Evolutionary conservation across 1,284 basidiomycete genomes (phyloP).

Genomic region (Exobasidium rhododendri): DNA sequence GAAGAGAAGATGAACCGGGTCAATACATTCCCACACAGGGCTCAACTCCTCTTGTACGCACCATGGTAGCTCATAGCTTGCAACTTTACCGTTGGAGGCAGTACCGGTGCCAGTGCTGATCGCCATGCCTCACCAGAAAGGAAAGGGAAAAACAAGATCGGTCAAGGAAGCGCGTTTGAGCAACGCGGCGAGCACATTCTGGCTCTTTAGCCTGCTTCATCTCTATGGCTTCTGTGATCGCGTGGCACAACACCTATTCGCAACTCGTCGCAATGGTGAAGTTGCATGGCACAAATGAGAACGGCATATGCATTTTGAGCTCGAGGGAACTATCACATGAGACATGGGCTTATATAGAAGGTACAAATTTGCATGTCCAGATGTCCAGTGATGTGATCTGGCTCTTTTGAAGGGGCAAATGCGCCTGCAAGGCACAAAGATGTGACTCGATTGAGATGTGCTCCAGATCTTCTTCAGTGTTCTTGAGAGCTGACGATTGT

Average conservation of each 20-base stretch:
- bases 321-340: no score
- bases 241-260: no score
- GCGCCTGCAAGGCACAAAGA: not conserved
- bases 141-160: no score
- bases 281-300: no score
- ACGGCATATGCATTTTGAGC: no score
- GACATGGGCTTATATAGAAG: no score
- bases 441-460: not conserved
- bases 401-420: not conserved
- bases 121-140: conserved; percentile 6
- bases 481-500: not conserved
- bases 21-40: not conserved
- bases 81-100: conserved; percentile 1
- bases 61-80: conserved; percentile 17
- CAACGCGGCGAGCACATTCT: no score
- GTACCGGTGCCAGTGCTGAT: not conserved
- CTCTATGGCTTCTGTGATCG: no score
- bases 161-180: no score
- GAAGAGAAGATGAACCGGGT: not conserved
- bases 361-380: not conserved
- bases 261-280: no score
- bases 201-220: no score
- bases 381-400: not conserved
- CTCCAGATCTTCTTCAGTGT: not conserved
- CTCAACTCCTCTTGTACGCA: not conserved